These are phyloP conservation scores for Mucor plumbeus DNA, from an alignment of 371 early-diverging fungal genomes.

Conservation along the genomic window DNA sequence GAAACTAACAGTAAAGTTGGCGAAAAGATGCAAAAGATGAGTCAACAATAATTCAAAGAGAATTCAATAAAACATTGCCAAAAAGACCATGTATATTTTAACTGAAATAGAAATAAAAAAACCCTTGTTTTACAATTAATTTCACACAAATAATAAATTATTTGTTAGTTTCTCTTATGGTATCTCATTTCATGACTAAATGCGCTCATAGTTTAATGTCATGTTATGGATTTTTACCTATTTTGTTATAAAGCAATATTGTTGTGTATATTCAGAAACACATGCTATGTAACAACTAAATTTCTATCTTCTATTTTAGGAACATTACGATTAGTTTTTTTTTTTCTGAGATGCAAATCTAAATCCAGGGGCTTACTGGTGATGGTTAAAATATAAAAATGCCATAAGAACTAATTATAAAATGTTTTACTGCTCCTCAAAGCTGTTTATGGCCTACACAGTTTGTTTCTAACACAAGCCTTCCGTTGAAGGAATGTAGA, in stretches of 20 bases:
- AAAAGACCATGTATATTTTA: conserved; percentile 4
- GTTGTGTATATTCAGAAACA: not conserved
- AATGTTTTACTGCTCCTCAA: not conserved
- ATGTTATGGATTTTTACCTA: not conserved
- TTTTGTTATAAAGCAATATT: not conserved
- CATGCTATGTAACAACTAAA: not conserved
- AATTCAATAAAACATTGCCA: conserved; percentile 5
- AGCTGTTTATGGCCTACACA: not conserved
- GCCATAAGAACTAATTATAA: not conserved
- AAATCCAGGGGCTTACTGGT: not conserved
- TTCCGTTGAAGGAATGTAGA: too few relatives aligned
- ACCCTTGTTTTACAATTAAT: not conserved
- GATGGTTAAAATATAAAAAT: not conserved
- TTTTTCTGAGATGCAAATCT: not conserved
- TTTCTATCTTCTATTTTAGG: not conserved
- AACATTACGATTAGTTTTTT: not conserved
- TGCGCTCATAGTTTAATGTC: not conserved
- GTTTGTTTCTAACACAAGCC: not conserved
- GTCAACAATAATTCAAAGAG: conserved; percentile 26
- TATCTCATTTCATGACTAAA: not conserved
- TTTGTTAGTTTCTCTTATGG: not conserved
- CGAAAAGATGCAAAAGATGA: conserved; percentile 66
- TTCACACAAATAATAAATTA: not conserved
- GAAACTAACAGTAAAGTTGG: conserved; percentile 81
- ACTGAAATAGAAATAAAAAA: not conserved